Conservation (phyloP, 768 basidiomycete genomes). For the Clavaria fumosa region DNA sequence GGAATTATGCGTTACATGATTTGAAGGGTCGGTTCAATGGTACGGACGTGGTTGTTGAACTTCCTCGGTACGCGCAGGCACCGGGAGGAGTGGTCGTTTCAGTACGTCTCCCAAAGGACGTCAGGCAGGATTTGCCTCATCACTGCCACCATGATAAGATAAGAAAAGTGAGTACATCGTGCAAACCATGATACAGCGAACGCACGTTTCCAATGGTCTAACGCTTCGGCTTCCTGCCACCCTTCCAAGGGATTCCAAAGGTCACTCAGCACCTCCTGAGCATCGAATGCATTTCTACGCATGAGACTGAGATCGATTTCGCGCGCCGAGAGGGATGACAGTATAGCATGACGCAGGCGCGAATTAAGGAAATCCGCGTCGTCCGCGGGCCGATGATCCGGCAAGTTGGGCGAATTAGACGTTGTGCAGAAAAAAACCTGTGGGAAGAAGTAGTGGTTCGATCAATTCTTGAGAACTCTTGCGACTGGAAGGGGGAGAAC, state of each 20-base stretch:
- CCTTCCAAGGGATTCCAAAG: slow-evolving; percentile 41
- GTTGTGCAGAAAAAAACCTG: slow-evolving; percentile 67
- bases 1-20: too few species aligned
- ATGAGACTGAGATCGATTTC: slow-evolving; percentile 37
- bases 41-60: too few species aligned
- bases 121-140: slow-evolving; percentile 70
- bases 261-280: slow-evolving; percentile 43
- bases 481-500: neutral
- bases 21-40: too few species aligned
- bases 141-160: slow-evolving; percentile 23
- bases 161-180: slow-evolving; percentile 1
- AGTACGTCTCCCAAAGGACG: slow-evolving; percentile 68
- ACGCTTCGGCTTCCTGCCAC: slow-evolving; percentile 48
- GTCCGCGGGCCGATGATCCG: slow-evolving; percentile 42
- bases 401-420: slow-evolving; percentile 32
- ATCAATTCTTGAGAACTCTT: too few species aligned
- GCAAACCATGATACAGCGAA: slow-evolving; percentile 9
- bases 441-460: too few species aligned
- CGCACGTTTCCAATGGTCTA: slow-evolving; percentile 67
- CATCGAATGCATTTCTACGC: slow-evolving; percentile 17
- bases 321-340: slow-evolving; percentile 33
- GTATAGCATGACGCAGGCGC: slow-evolving; percentile 43
- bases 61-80: too few species aligned
- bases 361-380: slow-evolving; percentile 56
- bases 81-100: too few species aligned